These are phyloP conservation scores for Blumeriella jaapii DNA, from an alignment of 2,329 filamentous ascomycete genomes.

Conservation along the genomic window DNA sequence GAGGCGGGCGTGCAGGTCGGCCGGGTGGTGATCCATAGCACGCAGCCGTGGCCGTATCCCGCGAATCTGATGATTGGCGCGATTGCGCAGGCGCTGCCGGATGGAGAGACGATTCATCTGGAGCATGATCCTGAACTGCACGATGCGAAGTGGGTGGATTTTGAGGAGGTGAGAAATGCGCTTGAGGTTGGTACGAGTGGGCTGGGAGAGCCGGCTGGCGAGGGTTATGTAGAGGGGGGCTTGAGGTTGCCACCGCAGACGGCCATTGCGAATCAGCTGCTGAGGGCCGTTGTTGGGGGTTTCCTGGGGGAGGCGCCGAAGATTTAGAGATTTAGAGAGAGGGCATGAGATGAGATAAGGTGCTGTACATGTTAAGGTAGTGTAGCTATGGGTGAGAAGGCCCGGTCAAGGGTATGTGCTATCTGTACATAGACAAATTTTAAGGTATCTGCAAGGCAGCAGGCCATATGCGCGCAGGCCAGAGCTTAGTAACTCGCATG, in stretches of 20 bases:
- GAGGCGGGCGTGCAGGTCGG: constrained; percentile 69
- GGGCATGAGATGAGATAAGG: no score
- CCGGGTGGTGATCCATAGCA: constrained; percentile 69
- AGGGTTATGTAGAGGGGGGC: constrained; percentile 62
- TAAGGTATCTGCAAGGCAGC: no score
- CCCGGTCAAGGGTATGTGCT: no score
- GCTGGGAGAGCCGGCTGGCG: constrained; percentile 51
- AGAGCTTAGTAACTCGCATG: no score
- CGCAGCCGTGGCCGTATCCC: constrained; percentile 81
- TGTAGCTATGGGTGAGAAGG: no score
- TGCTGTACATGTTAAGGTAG: no score
- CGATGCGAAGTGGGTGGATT: constrained; percentile 74
- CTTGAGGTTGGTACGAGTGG: constrained; percentile 55
- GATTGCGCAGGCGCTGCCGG: constrained; percentile 72
- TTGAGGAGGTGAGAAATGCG: constrained; percentile 72
- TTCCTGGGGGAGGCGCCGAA: constrained; percentile 39
- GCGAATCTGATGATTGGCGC: constrained; percentile 79
- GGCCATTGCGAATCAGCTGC: constrained; percentile 85
- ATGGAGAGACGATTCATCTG: constrained; percentile 69
- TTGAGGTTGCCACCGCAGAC: constrained; percentile 74
- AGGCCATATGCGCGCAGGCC: no score
- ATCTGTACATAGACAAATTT: no score
- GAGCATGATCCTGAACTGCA: constrained; percentile 87
- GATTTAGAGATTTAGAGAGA: no score
- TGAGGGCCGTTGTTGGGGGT: constrained; percentile 67